phyloP scores from a whole-genome alignment of 1,139 yeast species.

The Hanseniaspora uvarum region DNA sequence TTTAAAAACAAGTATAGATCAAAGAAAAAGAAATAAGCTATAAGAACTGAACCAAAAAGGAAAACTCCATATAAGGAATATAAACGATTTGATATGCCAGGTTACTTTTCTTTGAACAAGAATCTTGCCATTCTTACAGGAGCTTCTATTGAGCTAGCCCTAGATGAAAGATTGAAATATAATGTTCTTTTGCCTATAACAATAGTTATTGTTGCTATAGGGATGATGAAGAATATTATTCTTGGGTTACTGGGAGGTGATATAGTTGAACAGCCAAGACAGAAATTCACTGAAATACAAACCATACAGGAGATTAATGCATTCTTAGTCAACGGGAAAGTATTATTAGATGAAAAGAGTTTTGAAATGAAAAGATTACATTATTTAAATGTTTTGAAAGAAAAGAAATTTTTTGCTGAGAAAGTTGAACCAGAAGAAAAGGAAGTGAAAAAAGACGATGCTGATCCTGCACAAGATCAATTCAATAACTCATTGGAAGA shows the following conservation, averaged over 20 bases:
- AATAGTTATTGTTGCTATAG: slow-evolving; percentile 83
- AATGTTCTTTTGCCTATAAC: slow-evolving; percentile 93
- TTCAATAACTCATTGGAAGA: slow-evolving; percentile 11
- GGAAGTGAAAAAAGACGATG: slow-evolving; percentile 29
- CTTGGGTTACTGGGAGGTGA: slow-evolving; percentile 50
- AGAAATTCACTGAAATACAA: slow-evolving; percentile 51
- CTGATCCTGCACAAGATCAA: slow-evolving; percentile 47
- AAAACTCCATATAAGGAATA: neutral
- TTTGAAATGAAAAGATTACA: slow-evolving; percentile 29
- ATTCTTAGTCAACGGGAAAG: slow-evolving; percentile 48
- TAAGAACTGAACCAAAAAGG: neutral
- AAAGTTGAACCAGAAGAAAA: slow-evolving; percentile 35
- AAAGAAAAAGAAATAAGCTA: no score
- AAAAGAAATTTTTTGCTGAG: slow-evolving; percentile 28
- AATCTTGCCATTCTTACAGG: slow-evolving; percentile 22
- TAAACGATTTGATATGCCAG: slow-evolving; percentile 18
- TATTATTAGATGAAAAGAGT: slow-evolving; percentile 30
- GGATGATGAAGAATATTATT: slow-evolving; percentile 62
- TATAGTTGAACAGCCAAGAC: slow-evolving; percentile 45
- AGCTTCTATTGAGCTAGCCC: slow-evolving; percentile 42
- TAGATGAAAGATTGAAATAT: slow-evolving; percentile 73
- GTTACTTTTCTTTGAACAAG: slow-evolving; percentile 11
- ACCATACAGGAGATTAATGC: slow-evolving; percentile 45
- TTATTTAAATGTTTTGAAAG: slow-evolving; percentile 24
- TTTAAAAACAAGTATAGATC: no score